These are phyloP conservation scores for Vigna hirtella DNA, from an alignment of 306 rosid genomes.

Conservation along the genomic window DNA sequence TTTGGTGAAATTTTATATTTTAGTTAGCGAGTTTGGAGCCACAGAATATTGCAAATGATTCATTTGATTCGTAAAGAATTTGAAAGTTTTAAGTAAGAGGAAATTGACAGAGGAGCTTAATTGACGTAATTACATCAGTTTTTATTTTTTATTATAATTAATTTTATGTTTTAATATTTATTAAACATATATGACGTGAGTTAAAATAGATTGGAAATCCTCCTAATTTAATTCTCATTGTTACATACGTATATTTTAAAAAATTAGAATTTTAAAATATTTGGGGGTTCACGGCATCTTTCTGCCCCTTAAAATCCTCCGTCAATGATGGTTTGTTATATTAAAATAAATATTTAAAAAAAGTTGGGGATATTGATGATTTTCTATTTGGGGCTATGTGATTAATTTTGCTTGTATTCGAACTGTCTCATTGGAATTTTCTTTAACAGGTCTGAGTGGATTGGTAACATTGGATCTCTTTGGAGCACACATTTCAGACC, in stretches of 20 bases:
- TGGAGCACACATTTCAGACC: constrained; percentile 89
- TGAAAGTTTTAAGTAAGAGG: not conserved
- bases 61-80: not conserved
- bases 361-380: too few relatives aligned
- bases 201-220: too few relatives aligned
- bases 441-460: constrained; percentile 74
- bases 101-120: not conserved
- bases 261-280: too few relatives aligned
- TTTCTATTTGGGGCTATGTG: not conserved
- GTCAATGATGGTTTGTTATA: too few relatives aligned
- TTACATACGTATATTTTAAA: too few relatives aligned
- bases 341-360: too few relatives aligned
- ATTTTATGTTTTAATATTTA: too few relatives aligned
- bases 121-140: not conserved
- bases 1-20: not conserved
- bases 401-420: constrained; percentile 7
- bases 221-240: too few relatives aligned
- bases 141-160: too few relatives aligned
- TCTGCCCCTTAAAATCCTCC: too few relatives aligned
- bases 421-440: constrained; percentile 28
- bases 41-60: not conserved
- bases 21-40: not conserved
- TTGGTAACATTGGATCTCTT: constrained; percentile 91
- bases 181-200: too few relatives aligned
- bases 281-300: too few relatives aligned